phyloP scores from a whole-genome alignment of 2,329 filamentous ascomycete species.

The Neurospora sp. region DNA sequence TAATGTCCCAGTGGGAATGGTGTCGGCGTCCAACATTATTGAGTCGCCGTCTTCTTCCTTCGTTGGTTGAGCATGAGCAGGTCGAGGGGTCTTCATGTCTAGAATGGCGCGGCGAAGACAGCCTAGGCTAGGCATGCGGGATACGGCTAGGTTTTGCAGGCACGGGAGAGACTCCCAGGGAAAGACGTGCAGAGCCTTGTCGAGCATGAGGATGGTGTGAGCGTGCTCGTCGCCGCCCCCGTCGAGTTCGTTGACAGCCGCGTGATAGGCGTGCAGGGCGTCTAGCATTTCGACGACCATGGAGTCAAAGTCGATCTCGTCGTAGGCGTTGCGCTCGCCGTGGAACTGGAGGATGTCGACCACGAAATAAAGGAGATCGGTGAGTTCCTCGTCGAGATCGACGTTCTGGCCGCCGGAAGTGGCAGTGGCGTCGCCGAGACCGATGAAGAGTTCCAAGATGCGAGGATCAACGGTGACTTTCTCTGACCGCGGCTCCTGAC shows the following conservation, averaged over 20 bases:
- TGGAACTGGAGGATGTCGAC: constrained; percentile 95
- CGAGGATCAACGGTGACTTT: constrained; percentile 43
- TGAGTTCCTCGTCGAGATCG: constrained; percentile 82
- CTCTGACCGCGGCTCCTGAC: constrained; percentile 37
- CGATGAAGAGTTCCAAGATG: constrained; percentile 81
- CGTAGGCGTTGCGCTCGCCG: constrained; percentile 91
- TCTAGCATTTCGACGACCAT: constrained; percentile 86
- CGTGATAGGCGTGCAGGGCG: constrained; percentile 70
- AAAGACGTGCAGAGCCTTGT: constrained; percentile 82
- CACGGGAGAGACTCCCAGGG: constrained; percentile 95
- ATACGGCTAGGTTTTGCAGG: constrained; percentile 68
- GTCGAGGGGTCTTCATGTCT: constrained; percentile 23
- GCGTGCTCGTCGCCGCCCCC: constrained; percentile 30
- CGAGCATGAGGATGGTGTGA: constrained; percentile 82
- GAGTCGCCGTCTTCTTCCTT: constrained; percentile 5
- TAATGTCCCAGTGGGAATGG: not conserved
- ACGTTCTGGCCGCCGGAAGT: constrained; percentile 35
- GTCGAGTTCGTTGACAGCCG: constrained; percentile 29
- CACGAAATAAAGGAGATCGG: constrained; percentile 89
- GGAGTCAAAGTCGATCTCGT: constrained; percentile 90
- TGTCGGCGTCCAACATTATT: constrained; percentile 7
- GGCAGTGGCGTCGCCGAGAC: constrained; percentile 62
- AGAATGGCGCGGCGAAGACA: constrained; percentile 69
- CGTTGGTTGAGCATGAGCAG: not conserved
- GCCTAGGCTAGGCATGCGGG: constrained; percentile 76